Evolutionary conservation across 768 basidiomycete species (phyloP), one percentile per base, ranked within the genome.

Genomic region (Phylloporus arenicola): DNA sequence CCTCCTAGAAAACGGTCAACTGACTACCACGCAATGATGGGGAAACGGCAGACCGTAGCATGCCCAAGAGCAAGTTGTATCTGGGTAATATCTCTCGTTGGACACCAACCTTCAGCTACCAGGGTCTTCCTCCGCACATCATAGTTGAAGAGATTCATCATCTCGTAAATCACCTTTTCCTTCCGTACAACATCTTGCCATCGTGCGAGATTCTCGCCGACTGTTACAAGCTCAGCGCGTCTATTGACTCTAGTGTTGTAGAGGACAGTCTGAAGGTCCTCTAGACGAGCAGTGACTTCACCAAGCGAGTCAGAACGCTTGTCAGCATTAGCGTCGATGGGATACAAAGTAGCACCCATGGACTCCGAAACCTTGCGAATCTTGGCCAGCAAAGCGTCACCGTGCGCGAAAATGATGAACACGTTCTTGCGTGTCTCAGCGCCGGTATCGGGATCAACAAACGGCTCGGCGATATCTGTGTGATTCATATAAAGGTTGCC

Each of bases 401-500:
- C 96, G 59, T 99, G 94, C 0, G 96, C 96, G 60, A 99, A 99
- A 64, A 99, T 98, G 72, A 99, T 95, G 75, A 99, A 99, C 35
- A 98, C 96, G 61, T 97, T 93, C 80, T 98, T 99, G 74, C 88
- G 82, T 19, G 88, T 88, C 72, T 94, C 89, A 17, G 71, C 74
- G 31, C 86, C 87, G 0, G 89, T 89, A 19, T 75, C 77, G 13
- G 93, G 88, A 64, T 98, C 92, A 50, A 92, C 77, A 61, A 98
- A 96, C 6, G 92, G 88, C 57, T 95, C 91, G 34, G 80, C 77
- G 58, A 99, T 98, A 69, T 98, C 94, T 47, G 86, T 90, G 69
- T 92, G 87, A 71, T 97, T 99, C 95, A 99, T 98, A 75, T 95
- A 99, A 19, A 99, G 76, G 67, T 99, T 98, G 44, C 96, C 96